Base-by-base conservation (phyloP, 306 rosid genomes). In the Hippophae tibetana region DNA sequence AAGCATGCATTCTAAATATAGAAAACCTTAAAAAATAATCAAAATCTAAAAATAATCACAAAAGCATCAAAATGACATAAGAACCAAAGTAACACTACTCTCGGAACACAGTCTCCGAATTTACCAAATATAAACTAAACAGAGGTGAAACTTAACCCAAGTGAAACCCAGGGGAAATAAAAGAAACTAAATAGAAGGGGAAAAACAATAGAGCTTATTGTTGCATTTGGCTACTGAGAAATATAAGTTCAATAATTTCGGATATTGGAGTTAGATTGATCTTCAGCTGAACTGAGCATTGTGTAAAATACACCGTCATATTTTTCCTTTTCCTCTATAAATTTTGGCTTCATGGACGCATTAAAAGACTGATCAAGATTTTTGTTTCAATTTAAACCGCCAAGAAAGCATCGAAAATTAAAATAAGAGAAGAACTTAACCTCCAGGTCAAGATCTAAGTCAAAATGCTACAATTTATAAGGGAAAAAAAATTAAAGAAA, bases 361-460 rank as follows among this genome's bases (percentile, higher is more conserved):
- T 53, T 53, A 42, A 8, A 42, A 62, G 44, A 68, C 52, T 67
- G 74, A 63, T 2, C 38, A 31, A 70, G 80, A 81, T 71, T 68
- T 66, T 44, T 72, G 59, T 65, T 76, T 68, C 69, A 6, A 12
- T 31, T 64, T 76, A 40, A 51, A 63, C 13, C 74, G 44, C 48
- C 58, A 65, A 68, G 61, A 40, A 26, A 68, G 64, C 57, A 7
- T 42, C 45, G 61, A 71, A 56, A 42, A 70, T 43, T 42, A 2
- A 43, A 53, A 8, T 54, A 38, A 41, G 55, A 57, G 25, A 61
- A 47, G 9, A 26, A 13, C 44, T 42, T 64, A 56, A 72, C 55
- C 60, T 60, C 45, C 70, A 56, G 49, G 47, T 56, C 49, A 51
- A 56, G 67, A 76, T 68, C 76, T 69, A 48, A 44, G 51, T 61